Conservation (phyloP, 2,329 filamentous ascomycete species). For the Sporothrix sp. region DNA sequence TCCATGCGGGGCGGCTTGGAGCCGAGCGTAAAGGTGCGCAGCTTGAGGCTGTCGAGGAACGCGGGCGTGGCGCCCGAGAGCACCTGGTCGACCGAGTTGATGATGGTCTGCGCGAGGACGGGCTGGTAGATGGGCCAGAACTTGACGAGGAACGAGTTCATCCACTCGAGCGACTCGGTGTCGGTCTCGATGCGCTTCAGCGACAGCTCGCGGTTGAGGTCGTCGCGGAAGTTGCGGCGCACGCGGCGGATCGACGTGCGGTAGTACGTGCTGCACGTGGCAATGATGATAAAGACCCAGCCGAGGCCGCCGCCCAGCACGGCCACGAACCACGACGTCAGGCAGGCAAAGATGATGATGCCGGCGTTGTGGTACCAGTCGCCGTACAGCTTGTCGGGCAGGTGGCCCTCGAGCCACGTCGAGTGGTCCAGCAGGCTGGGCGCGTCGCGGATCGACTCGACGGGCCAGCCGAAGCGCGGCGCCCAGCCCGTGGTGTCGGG, state of each 20-base stretch:
- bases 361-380: constrained; percentile 98
- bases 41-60: constrained; percentile 85
- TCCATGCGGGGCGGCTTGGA: constrained; percentile 93
- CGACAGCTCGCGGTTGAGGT: constrained; percentile 73
- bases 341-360: constrained; percentile 87
- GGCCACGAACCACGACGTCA: constrained; percentile 83
- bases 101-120: constrained; percentile 81
- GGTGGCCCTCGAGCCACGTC: constrained; percentile 71
- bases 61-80: constrained; percentile 83
- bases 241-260: constrained; percentile 89
- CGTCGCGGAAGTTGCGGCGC: constrained; percentile 90
- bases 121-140: constrained; percentile 99
- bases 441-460: constrained; percentile 44
- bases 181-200: constrained; percentile 84
- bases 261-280: constrained; percentile 87
- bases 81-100: constrained; percentile 92
- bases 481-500: constrained; percentile 67
- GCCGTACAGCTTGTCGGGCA: constrained; percentile 86
- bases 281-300: constrained; percentile 92
- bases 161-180: constrained; percentile 91
- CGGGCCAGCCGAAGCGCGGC: constrained; percentile 67
- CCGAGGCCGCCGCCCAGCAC: constrained; percentile 81
- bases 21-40: constrained; percentile 89
- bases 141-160: constrained; percentile 96
- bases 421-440: constrained; percentile 76